Evolutionary conservation across 179 eudicot genomes (phyloP).

Genomic region (Carnegiea gigantea): DNA sequence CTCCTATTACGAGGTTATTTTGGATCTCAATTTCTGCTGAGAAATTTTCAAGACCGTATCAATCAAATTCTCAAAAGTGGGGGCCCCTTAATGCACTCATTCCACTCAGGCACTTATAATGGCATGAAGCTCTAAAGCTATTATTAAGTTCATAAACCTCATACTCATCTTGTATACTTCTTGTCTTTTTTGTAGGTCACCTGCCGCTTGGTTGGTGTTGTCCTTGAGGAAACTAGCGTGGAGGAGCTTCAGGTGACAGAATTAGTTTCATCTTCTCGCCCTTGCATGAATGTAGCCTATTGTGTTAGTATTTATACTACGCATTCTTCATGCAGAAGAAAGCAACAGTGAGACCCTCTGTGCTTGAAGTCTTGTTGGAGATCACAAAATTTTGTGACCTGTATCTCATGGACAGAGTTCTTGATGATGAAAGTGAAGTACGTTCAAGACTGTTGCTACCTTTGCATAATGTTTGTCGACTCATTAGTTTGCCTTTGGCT

Average conservation of each 20-base stretch:
- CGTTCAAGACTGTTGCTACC: conserved; percentile 21
- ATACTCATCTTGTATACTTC: not conserved
- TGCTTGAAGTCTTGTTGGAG: conserved; percentile 80
- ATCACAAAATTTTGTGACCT: conserved; percentile 81
- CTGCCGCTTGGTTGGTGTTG: conserved; percentile 68
- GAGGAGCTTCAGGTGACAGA: conserved; percentile 75
- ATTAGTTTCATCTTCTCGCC: not conserved
- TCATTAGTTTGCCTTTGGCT: not conserved
- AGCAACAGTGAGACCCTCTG: conserved; percentile 84
- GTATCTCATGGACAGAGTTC: conserved; percentile 79
- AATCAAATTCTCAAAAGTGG: conserved; percentile 1
- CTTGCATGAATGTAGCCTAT: conserved; percentile 3
- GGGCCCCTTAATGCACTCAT: not conserved
- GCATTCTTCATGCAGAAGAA: conserved; percentile 50
- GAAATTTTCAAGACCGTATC: not conserved
- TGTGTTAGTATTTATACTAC: not conserved
- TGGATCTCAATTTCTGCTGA: not conserved
- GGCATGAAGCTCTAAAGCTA: not conserved
- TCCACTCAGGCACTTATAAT: not conserved
- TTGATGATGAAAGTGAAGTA: conserved; percentile 93
- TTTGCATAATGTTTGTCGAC: not conserved
- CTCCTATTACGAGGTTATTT: not conserved
- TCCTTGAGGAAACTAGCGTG: conserved; percentile 71
- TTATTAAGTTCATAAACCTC: not conserved
- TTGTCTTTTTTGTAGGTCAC: conserved; percentile 52